Evolutionary conservation across 306 rosid genomes (phyloP), one percentile per base, ranked within the genome.

Genomic region (Luffa aegyptiaca): DNA sequence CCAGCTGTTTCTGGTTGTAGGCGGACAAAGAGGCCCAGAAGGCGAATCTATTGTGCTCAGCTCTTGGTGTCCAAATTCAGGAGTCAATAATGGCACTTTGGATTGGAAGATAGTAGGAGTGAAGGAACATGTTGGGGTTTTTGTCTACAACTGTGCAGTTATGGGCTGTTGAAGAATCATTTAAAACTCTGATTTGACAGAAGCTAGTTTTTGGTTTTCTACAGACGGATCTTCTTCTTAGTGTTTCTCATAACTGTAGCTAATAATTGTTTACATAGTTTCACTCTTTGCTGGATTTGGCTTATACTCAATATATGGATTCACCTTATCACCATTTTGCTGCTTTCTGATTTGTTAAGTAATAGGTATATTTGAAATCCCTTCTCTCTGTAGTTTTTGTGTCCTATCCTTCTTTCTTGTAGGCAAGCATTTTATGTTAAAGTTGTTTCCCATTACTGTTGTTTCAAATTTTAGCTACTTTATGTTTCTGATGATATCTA

Each of bases 131-230:
- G 90, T 82, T 33, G 97, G 98, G 63, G 97, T 91, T 70, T 95
- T 95, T 78, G 97, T 95, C 79, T 95, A 88, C 90, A 95, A 95
- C 84, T 95, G 98, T 84, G 98, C 97, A 71, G 93, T 95, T 56
- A 92, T 92, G 98, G 92, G 93, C 61, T 95, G 96, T 87, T 95
- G 90, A 88, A 83, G 87, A 85, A 82, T 84, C 86, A 77, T 84
- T 85, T 84, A 26, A 5, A 51, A 73, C 78, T 66, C 37, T 49
- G 61, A 48, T 48, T 73, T 48, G 61, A 48, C 61, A 52, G 78
- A 49, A 9, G 45, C 44, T 48, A 51, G 44, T 33, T 46, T 73
- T 70, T 73, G 77, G 77, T 48, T 48, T 72, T 72, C 77, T 72
- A 44, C 20, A 45, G 46, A 71, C 41, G 36, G 75, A 42, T 69